Evolutionary conservation across 2,329 filamentous ascomycete genomes (phyloP).

Genomic region (Colletotrichum sp.): DNA sequence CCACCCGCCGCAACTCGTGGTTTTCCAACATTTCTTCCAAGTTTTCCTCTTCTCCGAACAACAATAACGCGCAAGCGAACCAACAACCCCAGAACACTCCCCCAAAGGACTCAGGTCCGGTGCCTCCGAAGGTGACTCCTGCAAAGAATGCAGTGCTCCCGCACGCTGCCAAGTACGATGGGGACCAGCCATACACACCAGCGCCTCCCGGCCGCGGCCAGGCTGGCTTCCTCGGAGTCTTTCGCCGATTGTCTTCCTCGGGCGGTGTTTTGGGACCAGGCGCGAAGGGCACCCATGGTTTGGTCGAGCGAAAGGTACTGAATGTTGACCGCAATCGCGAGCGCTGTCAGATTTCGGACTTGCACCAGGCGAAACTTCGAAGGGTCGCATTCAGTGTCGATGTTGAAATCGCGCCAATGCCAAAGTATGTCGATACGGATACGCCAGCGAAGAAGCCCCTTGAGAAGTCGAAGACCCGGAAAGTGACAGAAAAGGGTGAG

Average conservation of each 20-base stretch:
- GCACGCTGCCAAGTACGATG: constrained; percentile 59
- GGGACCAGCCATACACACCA: constrained; percentile 72
- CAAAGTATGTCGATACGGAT: constrained; percentile 73
- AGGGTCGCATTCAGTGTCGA: constrained; percentile 96
- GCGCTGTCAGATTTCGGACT: constrained; percentile 78
- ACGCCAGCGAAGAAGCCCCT: constrained; percentile 43
- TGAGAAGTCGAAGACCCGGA: constrained; percentile 63
- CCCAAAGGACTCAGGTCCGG: constrained; percentile 33
- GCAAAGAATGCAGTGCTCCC: constrained; percentile 65
- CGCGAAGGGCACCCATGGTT: constrained; percentile 60
- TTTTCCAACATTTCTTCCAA: constrained; percentile 93
- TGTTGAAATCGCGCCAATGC: constrained; percentile 91
- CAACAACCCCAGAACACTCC: constrained; percentile 36
- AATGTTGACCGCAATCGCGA: constrained; percentile 85
- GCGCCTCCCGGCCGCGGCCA: constrained; percentile 73
- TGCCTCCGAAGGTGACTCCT: constrained; percentile 51
- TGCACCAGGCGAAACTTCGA: constrained; percentile 81
- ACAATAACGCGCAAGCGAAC: constrained; percentile 36
- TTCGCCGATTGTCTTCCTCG: constrained; percentile 81
- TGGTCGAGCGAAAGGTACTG: constrained; percentile 81
- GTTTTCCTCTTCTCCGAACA: constrained; percentile 69
- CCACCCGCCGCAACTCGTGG: constrained; percentile 78
- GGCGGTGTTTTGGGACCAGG: constrained; percentile 52
- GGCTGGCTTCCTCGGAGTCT: constrained; percentile 79
- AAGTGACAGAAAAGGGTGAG: constrained; percentile 72